Evolutionary conservation across 148 eudicot genomes (phyloP).

Genomic region (Euryodendron excelsum): DNA sequence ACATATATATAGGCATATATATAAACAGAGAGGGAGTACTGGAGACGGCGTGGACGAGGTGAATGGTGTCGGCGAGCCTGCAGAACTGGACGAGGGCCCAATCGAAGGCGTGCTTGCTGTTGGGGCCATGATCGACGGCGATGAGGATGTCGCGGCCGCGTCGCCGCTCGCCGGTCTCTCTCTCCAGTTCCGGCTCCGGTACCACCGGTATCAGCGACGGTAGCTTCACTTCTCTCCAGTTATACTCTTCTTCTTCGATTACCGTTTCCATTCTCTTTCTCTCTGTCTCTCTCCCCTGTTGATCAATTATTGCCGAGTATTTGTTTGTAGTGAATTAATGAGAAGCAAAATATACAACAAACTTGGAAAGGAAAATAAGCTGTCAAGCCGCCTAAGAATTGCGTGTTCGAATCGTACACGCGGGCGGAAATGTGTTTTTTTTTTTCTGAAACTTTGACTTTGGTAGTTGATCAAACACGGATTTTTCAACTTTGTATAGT

Average conservation of each 20-base stretch:
- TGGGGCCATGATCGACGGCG: conserved; percentile 82
- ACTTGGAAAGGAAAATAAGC: too few species aligned
- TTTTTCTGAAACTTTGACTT: too few species aligned
- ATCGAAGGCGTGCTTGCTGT: conserved; percentile 85
- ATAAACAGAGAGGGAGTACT: conserved; percentile 30
- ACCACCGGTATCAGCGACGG: conserved; percentile 57
- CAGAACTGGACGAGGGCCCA: conserved; percentile 63
- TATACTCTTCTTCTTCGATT: conserved; percentile 53
- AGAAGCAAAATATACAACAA: too few species aligned
- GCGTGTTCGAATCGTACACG: too few species aligned
- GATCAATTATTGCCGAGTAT: too few species aligned
- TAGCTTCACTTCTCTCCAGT: conserved; percentile 53
- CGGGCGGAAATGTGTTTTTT: too few species aligned
- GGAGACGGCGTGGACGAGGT: conserved; percentile 71
- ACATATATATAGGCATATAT: too few species aligned
- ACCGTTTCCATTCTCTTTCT: conserved; percentile 29
- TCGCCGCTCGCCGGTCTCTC: conserved; percentile 71
- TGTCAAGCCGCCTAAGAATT: too few species aligned
- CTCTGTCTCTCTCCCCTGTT: too few species aligned
- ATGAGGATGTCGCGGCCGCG: conserved; percentile 66
- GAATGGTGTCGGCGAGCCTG: conserved; percentile 66
- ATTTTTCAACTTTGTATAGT: too few species aligned
- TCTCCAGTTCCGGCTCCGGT: conserved; percentile 54
- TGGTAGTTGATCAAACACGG: too few species aligned
- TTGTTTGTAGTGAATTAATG: too few species aligned